A percentile compares a stretch with the other conserved stretches of the same genome.
These are phyloP conservation scores for Lophium mytilinum DNA, from an alignment of 495 filamentous ascomycete species.

Conservation along the genomic window DNA sequence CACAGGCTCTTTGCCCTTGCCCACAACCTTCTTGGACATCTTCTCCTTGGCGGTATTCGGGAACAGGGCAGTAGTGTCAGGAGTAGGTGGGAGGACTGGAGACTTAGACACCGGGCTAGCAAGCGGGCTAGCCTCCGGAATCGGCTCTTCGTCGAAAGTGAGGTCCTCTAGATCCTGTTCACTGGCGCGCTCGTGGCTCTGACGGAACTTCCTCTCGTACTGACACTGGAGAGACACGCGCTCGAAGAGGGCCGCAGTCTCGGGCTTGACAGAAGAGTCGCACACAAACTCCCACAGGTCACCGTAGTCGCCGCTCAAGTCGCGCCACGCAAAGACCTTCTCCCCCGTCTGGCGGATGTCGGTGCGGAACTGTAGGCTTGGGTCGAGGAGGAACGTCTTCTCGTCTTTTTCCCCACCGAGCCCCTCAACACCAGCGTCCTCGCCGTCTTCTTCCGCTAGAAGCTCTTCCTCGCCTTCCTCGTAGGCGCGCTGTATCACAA, in stretches of 20 bases:
- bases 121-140: constrained; percentile 74
- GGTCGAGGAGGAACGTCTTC: constrained; percentile 91
- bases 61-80: constrained; percentile 13
- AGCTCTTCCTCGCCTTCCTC: constrained; percentile 95
- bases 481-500: constrained; percentile 90
- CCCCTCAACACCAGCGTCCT: constrained; percentile 62
- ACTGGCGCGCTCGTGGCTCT: constrained; percentile 68
- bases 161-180: constrained; percentile 75
- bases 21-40: constrained; percentile 15
- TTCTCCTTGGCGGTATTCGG: constrained; percentile 25
- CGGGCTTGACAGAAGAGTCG: constrained; percentile 58
- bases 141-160: constrained; percentile 70
- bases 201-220: constrained; percentile 89
- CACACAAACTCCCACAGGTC: constrained; percentile 97
- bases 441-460: constrained; percentile 69
- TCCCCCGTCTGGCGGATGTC: constrained; percentile 68
- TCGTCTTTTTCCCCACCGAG: constrained; percentile 76
- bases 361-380: constrained; percentile 77
- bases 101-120: constrained; percentile 47
- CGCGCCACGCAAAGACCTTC: constrained; percentile 86
- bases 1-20: constrained; percentile 13
- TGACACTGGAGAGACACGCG: constrained; percentile 84
- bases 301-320: constrained; percentile 84
- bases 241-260: constrained; percentile 73
- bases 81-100: constrained; percentile 31